Conservation (phyloP, 2,329 filamentous ascomycete genomes). For the Nectriaceae sp. region DNA sequence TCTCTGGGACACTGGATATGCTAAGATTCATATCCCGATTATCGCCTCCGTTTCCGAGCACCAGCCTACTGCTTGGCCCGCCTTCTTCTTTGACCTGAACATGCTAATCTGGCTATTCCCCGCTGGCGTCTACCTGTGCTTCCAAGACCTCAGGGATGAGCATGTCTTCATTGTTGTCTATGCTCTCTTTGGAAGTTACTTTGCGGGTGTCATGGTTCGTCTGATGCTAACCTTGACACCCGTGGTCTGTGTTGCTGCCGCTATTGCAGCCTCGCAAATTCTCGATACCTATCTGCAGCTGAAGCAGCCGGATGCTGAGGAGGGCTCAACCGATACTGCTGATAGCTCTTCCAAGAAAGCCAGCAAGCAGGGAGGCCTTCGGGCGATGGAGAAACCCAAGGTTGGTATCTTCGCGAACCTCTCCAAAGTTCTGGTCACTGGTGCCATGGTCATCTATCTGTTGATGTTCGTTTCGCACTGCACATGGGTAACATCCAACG, state of each 20-base stretch:
- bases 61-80: conserved; percentile 97
- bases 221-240: conserved; percentile 97
- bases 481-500: conserved; percentile 99
- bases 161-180: conserved; percentile 99
- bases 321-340: conserved; percentile 41
- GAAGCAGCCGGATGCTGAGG: conserved; percentile 59
- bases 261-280: conserved; percentile 83
- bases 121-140: conserved; percentile 97
- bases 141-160: conserved; percentile 90
- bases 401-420: conserved; percentile 81
- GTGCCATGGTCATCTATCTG: conserved; percentile 74
- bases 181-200: conserved; percentile 94
- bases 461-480: conserved; percentile 95
- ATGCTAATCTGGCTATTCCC: conserved; percentile 99
- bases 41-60: conserved; percentile 99
- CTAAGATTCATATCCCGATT: conserved; percentile 98
- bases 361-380: conserved; percentile 57
- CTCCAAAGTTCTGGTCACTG: conserved; percentile 79
- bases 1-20: conserved; percentile 97
- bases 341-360: conserved; percentile 61
- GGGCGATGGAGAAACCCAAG: conserved; percentile 69
- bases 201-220: conserved; percentile 98
- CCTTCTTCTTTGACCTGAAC: conserved; percentile 99
- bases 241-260: conserved; percentile 92
- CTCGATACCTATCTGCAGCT: conserved; percentile 81